Conservation (phyloP, 768 basidiomycete genomes). For the Artomyces pyxidatus region DNA sequence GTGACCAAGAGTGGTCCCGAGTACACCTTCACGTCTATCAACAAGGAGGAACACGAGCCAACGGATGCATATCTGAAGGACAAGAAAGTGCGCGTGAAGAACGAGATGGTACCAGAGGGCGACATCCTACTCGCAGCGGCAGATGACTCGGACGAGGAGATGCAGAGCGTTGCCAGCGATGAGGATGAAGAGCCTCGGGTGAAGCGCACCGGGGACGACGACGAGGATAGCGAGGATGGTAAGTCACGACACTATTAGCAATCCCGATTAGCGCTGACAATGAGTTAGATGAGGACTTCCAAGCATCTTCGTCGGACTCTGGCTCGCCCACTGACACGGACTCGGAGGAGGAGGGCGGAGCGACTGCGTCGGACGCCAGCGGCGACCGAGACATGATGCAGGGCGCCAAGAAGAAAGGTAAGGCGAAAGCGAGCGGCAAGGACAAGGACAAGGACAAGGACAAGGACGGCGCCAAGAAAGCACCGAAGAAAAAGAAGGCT, state of each 20-base stretch:
- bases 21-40: conserved; percentile 86
- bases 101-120: conserved; percentile 88
- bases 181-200: conserved; percentile 51
- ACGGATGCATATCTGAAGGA: conserved; percentile 80
- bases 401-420: conserved; percentile 29
- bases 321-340: conserved; percentile 83
- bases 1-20: conserved; percentile 80
- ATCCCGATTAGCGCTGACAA: conserved; percentile 10
- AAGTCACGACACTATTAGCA: conserved; percentile 12
- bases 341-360: conserved; percentile 50
- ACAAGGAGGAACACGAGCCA: conserved; percentile 89
- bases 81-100: conserved; percentile 92
- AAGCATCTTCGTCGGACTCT: conserved; percentile 72
- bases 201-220: conserved; percentile 43
- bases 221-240: conserved; percentile 78
- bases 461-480: no score
- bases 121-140: conserved; percentile 63
- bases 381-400: conserved; percentile 62
- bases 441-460: conserved; percentile 28
- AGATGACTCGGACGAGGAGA: conserved; percentile 72
- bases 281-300: conserved; percentile 77
- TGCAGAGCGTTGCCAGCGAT: conserved; percentile 72
- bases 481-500: conserved; percentile 28
- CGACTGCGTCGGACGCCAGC: conserved; percentile 79
- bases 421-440: conserved; percentile 36